Conservation (phyloP, 2,329 filamentous ascomycete genomes). For the Apiospora marii region DNA sequence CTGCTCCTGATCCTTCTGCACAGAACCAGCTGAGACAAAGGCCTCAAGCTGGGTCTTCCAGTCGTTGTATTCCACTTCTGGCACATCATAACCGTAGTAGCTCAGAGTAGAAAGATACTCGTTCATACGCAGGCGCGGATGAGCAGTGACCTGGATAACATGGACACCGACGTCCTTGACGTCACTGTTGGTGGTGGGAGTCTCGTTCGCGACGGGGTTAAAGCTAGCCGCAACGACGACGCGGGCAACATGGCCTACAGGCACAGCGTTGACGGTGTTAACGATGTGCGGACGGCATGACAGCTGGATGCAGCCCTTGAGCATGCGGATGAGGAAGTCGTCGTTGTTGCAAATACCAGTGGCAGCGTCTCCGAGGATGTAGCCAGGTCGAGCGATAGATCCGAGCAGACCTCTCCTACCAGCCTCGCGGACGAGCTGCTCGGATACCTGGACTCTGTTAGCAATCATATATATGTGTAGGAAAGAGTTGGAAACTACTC, state of each 20-base stretch:
- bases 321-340: constrained; percentile 87
- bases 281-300: constrained; percentile 74
- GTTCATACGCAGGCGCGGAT: constrained; percentile 80
- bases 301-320: constrained; percentile 89
- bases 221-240: constrained; percentile 79
- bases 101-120: constrained; percentile 76
- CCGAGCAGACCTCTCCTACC: constrained; percentile 79
- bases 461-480: background rate
- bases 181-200: background rate
- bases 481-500: background rate
- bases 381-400: constrained; percentile 82
- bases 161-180: constrained; percentile 44
- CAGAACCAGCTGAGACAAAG: constrained; percentile 67
- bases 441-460: constrained; percentile 41
- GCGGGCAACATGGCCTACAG: constrained; percentile 83
- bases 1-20: constrained; percentile 67
- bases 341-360: constrained; percentile 81
- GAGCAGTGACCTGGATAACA: constrained; percentile 81
- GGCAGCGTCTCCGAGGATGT: constrained; percentile 77
- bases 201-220: constrained; percentile 57
- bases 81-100: constrained; percentile 75
- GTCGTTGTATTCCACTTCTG: constrained; percentile 70
- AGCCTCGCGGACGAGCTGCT: constrained; percentile 77
- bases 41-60: constrained; percentile 74
- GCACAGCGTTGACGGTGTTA: constrained; percentile 91